Evolutionary conservation across 1,139 yeast genomes (phyloP), one percentile per base, ranked within the genome.

Genomic region (Saccharomyces hybrid): DNA sequence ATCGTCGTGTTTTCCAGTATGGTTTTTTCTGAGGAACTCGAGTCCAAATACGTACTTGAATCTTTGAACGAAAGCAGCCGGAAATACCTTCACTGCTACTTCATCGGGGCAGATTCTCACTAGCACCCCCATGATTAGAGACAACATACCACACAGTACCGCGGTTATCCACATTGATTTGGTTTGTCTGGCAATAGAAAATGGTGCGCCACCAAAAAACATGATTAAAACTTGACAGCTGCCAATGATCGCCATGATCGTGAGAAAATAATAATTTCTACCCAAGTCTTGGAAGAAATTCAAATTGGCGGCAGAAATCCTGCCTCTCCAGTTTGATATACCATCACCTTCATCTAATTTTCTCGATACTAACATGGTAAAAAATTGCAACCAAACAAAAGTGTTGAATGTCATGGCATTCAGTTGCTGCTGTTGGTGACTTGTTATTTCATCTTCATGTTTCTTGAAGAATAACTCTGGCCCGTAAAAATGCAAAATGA

Each of bases 161-260:
- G 98, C 96, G 2, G 90, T 83, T 0, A 82, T 95, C 99, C 99
- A 95, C 86, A 84, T 83, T 1, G 81, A 82, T 5, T 87, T 86
- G 0, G 95, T 84, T 71, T 88, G 95, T 60, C 85, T 78, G 2
- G 81, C 82, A 61, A 91, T 78, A 19, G 90, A 82, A 71, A 95
- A 95, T 0, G 99, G 97, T 50, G 95, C 88, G 55, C 99, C 99
- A 53, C 99, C 99, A 59, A 89, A 93, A 73, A 83, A 88, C 98
- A 95, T 91, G 64, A 95, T 91, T 56, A 93, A 71, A 6, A 91
- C 75, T 73, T 95, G 99, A 69, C 84, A 81, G 11, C 86, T 91
- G 46, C 84, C 91, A 70, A 95, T 91, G 52, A 93, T 77, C 2
- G 72, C 61, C 13, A 88, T 82, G 63, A 93, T 90, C 5, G 70